Evolutionary conservation across 768 basidiomycete genomes (phyloP).

Genomic region (Boletus sensibilis): DNA sequence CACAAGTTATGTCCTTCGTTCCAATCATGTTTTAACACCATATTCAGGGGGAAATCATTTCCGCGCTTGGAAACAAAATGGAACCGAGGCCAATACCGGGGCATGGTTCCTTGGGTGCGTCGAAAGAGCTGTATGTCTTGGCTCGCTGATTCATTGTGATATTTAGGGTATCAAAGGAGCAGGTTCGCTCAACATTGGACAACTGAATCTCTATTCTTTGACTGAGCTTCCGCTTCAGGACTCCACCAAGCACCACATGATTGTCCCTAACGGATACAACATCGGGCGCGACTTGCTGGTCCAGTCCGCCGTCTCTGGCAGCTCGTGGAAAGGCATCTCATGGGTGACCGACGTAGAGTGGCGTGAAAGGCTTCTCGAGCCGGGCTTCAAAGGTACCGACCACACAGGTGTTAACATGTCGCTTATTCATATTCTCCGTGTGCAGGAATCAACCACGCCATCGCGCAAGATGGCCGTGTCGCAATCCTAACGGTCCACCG

Average conservation of each 20-base stretch:
- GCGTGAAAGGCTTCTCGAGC: constrained; percentile 64
- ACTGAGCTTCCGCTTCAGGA: constrained; percentile 34
- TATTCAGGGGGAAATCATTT: constrained; percentile 80
- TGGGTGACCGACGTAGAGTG: constrained; percentile 82
- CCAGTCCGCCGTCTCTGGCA: constrained; percentile 57
- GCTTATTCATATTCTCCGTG: not conserved
- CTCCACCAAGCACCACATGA: constrained; percentile 66
- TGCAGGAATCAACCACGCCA: constrained; percentile 77
- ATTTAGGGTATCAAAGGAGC: constrained; percentile 70
- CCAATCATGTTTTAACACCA: not conserved
- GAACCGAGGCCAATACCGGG: constrained; percentile 62
- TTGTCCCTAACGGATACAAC: constrained; percentile 79
- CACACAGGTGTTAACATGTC: not conserved
- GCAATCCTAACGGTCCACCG: constrained; percentile 73
- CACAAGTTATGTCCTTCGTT: not conserved
- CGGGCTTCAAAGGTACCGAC: constrained; percentile 63
- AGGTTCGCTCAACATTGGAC: constrained; percentile 33
- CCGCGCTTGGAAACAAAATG: constrained; percentile 88
- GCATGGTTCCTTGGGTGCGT: constrained; percentile 86
- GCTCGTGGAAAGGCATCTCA: constrained; percentile 59
- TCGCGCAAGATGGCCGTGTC: constrained; percentile 75
- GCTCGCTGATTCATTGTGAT: not conserved
- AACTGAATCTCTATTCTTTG: not conserved
- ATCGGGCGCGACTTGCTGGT: constrained; percentile 79
- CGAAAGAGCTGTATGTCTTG: not conserved